phyloP scores from a whole-genome alignment of 345 rosid genomes.

The Aurinia saxatilis region DNA sequence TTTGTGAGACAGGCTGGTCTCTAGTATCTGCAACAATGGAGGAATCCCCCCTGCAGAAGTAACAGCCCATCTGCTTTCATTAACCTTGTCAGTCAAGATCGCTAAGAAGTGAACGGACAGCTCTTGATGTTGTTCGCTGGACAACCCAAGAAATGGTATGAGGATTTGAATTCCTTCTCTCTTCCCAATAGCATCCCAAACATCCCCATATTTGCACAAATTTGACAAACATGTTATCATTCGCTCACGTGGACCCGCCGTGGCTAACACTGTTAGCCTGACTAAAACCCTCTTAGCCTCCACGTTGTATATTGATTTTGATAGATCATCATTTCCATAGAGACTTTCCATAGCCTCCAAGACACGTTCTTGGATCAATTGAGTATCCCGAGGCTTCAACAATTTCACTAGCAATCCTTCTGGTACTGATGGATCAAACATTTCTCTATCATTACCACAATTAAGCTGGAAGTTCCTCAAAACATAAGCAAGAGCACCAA shows the following conservation, averaged over 20 bases:
- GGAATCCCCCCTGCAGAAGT: constrained; percentile 98
- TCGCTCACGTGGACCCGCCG: constrained; percentile 46
- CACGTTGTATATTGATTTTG: constrained; percentile 42
- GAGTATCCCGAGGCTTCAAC: constrained; percentile 60
- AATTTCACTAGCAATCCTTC: constrained; percentile 53
- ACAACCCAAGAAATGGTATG: constrained; percentile 71
- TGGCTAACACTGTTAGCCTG: constrained; percentile 61
- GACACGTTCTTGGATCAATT: constrained; percentile 67
- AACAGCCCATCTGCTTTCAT: constrained; percentile 93
- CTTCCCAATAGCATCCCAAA: constrained; percentile 81
- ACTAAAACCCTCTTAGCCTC: constrained; percentile 72
- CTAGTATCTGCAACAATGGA: constrained; percentile 70
- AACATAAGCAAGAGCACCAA: constrained; percentile 82
- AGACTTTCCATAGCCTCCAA: constrained; percentile 90
- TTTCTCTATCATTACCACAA: constrained; percentile 33
- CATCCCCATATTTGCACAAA: constrained; percentile 42
- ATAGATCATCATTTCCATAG: constrained; percentile 51
- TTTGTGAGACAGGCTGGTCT: constrained; percentile 58
- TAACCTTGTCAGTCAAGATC: constrained; percentile 68
- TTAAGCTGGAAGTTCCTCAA: constrained; percentile 54
- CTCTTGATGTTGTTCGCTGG: constrained; percentile 82
- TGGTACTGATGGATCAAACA: constrained; percentile 48
- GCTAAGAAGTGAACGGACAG: constrained; percentile 62
- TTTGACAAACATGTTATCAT: constrained; percentile 53
- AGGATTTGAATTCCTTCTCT: constrained; percentile 83